Evolutionary conservation across 106 monocot species (phyloP), one percentile per base, ranked within the genome.

Genomic region (Apostasia shenzhenica): DNA sequence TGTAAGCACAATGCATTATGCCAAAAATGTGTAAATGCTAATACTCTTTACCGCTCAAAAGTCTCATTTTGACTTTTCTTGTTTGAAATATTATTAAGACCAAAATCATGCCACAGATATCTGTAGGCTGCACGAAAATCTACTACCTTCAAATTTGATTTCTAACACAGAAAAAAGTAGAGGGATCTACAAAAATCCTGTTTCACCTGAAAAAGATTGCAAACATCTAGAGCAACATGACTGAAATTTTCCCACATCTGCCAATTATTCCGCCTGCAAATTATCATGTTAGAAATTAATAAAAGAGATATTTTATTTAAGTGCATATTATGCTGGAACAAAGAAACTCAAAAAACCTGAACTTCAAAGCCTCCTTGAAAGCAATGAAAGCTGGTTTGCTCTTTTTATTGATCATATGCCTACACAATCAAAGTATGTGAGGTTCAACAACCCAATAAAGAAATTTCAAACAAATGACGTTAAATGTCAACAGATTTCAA

Each of bases 231-330:
- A 72, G 93, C 80, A 74, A 93, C 99, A 65, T 83, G 86, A 57
- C 99, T 90, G 68, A 71, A 99, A 61, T 90, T 99, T 63, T 93
- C 90, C 99, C 99, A 99, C 53, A 99, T 74, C 72, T 99, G 80
- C 99, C 99, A 99, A 79, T 85, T 90, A 70, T 67, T 87, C 78
- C 99, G 87, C 83, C 91, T 91, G 84, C 7, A 63, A 43, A 39
- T 42, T 70, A 45, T 53, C 53, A 13, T 1, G 8, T 13, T 44
- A 44, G 1, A 70, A 57, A 42, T 70, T 14, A 57, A 9, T 57
- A 14, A 11, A 40, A n/a, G 44, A 70, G 0, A 38, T 48, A 5
- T 39, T 6, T n/a, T 52, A 38, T 52, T 13, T 8, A 67, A 7
- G 39, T 37, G 5, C 11, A 45, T 45, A 63, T 63, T 63, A 1